Base-by-base conservation (phyloP, 176 grass and related monocot species). In the Melocanna baccifera region DNA sequence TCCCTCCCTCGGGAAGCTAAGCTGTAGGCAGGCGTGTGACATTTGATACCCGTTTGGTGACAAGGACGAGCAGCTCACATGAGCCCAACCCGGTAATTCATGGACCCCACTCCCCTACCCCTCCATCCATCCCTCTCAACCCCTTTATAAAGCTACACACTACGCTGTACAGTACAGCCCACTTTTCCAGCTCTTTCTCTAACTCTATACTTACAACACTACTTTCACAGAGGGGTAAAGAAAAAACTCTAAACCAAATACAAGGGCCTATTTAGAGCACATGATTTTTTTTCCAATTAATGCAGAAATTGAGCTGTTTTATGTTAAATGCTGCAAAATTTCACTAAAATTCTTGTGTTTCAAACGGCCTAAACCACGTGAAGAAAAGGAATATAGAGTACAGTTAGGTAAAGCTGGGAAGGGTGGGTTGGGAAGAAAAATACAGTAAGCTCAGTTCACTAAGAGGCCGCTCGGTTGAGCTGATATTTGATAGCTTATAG, bases 51-150 rank as follows among this genome's bases (percentile, higher is more conserved):
- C 82, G 63, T 83, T 57, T 70, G 57, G 76, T 86, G 87, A 89
- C 84, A 87, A 89, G 87, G 87, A 92, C 90, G 56, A 79, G 90
- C 84, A 82, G 90, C 84, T 92, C 90, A 92, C 90, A 89, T 92
- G 90, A 92, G 90, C 86, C 73, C 90, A 69, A 84, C 71, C 68
- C 57, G 30, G 39, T 36, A 50, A 83, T 70, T 69, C 69, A 74
- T 75, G 66, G 89, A 20, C 59, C 84, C 88, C 78, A 41, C 34
- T 34, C 25, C 15, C 6, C 11, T 16, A 22, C 9, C 5, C 26
- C 46, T 25, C 55, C 13, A 55, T 77, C 34, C 34, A 57, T 42
- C 74, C 74, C 11, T 26, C 73, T 76, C 52, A 41, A 6, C 5
- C 72, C 52, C 85, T 91, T 91, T 91, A 87, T 91, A 91, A 91